These are phyloP conservation scores for Rhizodiscina lignyota DNA, from an alignment of 495 filamentous ascomycete species.

Conservation along the genomic window DNA sequence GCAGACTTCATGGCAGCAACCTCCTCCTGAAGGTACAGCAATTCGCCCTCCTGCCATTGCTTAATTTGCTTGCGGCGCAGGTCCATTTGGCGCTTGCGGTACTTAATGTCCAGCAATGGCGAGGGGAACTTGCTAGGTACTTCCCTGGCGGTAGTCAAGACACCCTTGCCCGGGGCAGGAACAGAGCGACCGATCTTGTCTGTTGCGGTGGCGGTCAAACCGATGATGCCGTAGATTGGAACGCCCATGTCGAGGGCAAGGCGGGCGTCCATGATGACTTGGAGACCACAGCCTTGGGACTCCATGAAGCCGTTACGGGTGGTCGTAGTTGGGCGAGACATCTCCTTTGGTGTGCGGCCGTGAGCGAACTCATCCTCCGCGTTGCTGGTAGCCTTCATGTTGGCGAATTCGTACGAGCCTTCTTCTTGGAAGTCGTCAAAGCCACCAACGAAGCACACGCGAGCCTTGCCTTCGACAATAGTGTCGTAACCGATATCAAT, in stretches of 20 bases:
- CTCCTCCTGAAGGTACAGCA: constrained; percentile 85
- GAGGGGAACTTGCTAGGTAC: constrained; percentile 80
- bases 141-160: constrained; percentile 94
- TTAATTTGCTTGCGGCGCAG: constrained; percentile 81
- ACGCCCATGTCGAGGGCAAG: constrained; percentile 97
- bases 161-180: constrained; percentile 88
- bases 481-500: constrained; percentile 96
- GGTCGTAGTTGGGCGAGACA: constrained; percentile 94
- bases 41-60: constrained; percentile 88
- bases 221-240: constrained; percentile 89
- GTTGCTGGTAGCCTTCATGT: constrained; percentile 99
- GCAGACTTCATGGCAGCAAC: constrained; percentile 79
- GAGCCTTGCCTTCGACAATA: constrained; percentile 92
- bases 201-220: constrained; percentile 88
- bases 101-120: constrained; percentile 89
- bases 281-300: constrained; percentile 94
- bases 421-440: constrained; percentile 99
- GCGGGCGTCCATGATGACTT: constrained; percentile 94
- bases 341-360: constrained; percentile 87
- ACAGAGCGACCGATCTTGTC: constrained; percentile 98
- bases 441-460: constrained; percentile 92
- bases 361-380: constrained; percentile 90
- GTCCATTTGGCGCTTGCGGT: constrained; percentile 86
- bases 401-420: constrained; percentile 98
- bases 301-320: constrained; percentile 99